Conservation (phyloP, 768 basidiomycete species). For the Mycena olivaceomarginata region DNA sequence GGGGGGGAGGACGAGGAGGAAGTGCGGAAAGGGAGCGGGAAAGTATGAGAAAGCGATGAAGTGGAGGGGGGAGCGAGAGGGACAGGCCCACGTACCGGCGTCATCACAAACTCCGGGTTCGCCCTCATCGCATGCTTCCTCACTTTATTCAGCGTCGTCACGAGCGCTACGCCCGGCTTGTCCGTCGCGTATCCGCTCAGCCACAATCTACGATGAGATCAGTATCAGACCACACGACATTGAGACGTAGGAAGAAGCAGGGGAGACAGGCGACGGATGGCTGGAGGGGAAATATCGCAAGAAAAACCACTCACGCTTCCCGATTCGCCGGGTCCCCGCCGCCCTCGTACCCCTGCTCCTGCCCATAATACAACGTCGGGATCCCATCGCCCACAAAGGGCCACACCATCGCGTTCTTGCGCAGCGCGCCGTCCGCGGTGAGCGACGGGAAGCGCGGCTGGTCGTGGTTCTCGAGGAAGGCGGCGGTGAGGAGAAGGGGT, state of each 20-base stretch:
- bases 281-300: not conserved
- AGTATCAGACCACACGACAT: not conserved
- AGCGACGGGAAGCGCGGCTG: slow-evolving; percentile 74
- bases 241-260: too few species aligned
- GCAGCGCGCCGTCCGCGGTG: slow-evolving; percentile 68
- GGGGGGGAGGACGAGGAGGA: too few species aligned
- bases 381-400: slow-evolving; percentile 82
- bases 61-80: not conserved
- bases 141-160: slow-evolving; percentile 65
- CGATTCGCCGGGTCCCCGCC: slow-evolving; percentile 77
- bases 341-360: slow-evolving; percentile 81
- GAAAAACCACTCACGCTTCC: slow-evolving; percentile 65
- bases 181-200: slow-evolving; percentile 70
- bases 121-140: not conserved
- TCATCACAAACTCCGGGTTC: not conserved
- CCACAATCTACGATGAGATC: slow-evolving; percentile 70
- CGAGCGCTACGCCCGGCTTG: slow-evolving; percentile 68
- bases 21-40: too few species aligned
- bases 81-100: not conserved
- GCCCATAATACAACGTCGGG: slow-evolving; percentile 83
- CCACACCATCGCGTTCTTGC: slow-evolving; percentile 77
- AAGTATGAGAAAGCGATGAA: too few species aligned
- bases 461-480: slow-evolving; percentile 85
- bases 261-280: not conserved
- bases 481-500: slow-evolving; percentile 63